Percentiles rank a stretch among this genome's conserved stretches.
Evolutionary conservation across 1,284 basidiomycete species (phyloP).

Genomic region (Cryptococcus maquisensis): DNA sequence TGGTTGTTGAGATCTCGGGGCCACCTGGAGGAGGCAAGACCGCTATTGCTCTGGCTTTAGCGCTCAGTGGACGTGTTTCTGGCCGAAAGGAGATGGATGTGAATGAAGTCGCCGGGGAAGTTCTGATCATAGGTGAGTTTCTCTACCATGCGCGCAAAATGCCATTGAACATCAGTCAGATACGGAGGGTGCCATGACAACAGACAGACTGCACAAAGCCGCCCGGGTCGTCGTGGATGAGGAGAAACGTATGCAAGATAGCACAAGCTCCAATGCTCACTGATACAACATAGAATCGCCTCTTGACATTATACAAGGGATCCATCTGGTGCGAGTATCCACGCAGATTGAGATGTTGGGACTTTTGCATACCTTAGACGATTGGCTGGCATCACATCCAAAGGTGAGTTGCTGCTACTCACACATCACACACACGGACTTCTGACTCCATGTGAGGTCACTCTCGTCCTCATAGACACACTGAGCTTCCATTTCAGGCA

Average conservation of each 20-base stretch:
- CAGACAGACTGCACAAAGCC: constrained; percentile 27
- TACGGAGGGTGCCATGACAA: constrained; percentile 42
- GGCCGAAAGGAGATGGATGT: background rate
- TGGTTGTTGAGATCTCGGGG: constrained; percentile 42
- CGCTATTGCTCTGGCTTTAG: constrained; percentile 25
- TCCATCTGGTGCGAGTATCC: constrained; percentile 41
- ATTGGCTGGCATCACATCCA: constrained; percentile 41
- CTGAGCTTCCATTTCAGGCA: constrained; percentile 47
- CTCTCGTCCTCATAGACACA: constrained; percentile 45
- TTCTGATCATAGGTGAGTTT: constrained; percentile 42
- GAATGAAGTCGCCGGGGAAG: constrained; percentile 23
- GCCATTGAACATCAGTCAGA: constrained; percentile 25
- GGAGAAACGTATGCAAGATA: too few species aligned
- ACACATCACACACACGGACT: background rate
- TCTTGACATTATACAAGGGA: constrained; percentile 24
- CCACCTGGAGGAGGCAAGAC: constrained; percentile 48
- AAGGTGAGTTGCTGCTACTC: constrained; percentile 21
- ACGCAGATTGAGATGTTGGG: constrained; percentile 47
- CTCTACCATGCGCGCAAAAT: background rate
- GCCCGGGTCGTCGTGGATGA: constrained; percentile 1
- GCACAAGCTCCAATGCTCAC: too few species aligned
- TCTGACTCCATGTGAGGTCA: constrained; percentile 26
- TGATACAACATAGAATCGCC: constrained; percentile 5
- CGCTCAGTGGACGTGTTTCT: constrained; percentile 28
- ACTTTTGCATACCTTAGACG: constrained; percentile 39